Base-by-base conservation (phyloP, 179 eudicot species). In the Camellia oleifera region DNA sequence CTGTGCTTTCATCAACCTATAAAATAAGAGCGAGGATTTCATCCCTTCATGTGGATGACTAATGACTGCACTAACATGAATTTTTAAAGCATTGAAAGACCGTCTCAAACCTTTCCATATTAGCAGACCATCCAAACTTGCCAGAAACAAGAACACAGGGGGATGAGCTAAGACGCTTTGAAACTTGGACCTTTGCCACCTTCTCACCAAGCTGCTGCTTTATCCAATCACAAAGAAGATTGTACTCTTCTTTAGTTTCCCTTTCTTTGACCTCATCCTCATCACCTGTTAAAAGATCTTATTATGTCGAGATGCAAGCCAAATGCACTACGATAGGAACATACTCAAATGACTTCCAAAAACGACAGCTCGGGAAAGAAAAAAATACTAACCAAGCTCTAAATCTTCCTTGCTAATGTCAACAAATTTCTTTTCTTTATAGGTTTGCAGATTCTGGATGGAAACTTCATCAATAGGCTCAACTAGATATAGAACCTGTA, bases 341-440 rank as follows among this genome's bases (percentile, higher is more conserved):
- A 46, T 11, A 73, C 26, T 5, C 18, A 54, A 44, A 62, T 0
- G 7, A 45, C 72, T 14, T 7, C 18, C 5, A 80, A 11, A 54
- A 54, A 11, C 20, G 73, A 20, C 63, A 54, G 44, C 15, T 10
- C 23, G 0, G 15, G 3, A 10, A 75, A 76, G 7, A 12, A 48
- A 13, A 7, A 40, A 48, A 45, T 20, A 84, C 94, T 85, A 54
- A 95, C 99, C 99, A 76, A 96, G 93, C 78, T 96, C 99, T 86
- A 96, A 85, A 84, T 96, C 99, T 85, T 96, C 99, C 91, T 96
- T 96, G 99, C 99, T 96, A 77, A 96, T 91, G 83, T 96, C 99
- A 81, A 96, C 98, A 89, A 96, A 96, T 78, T 96, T 96, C 90
- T 94, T 96, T 62, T 96, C 99, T 83, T 96, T 96, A 84, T 92